These are phyloP conservation scores for Hypomontagnella submonticulosa DNA, from an alignment of 495 filamentous ascomycete genomes.

Conservation along the genomic window DNA sequence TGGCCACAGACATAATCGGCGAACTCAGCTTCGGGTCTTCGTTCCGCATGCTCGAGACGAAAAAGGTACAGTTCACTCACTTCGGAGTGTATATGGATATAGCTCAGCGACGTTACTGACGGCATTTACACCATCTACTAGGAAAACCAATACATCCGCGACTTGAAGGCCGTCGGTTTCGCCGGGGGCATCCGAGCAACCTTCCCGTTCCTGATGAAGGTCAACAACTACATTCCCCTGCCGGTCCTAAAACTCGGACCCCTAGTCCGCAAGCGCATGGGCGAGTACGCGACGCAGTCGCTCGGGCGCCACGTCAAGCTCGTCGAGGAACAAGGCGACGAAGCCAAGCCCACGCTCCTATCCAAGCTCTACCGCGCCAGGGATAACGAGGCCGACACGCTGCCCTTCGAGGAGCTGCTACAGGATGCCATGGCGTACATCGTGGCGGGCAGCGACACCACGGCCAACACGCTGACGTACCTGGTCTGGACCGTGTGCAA, in stretches of 20 bases:
- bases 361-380: slow-evolving; percentile 53
- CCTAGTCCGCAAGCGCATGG: slow-evolving; percentile 20
- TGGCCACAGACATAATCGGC: slow-evolving; percentile 67
- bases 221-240: slow-evolving; percentile 35
- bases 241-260: slow-evolving; percentile 21
- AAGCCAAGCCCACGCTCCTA: slow-evolving; percentile 54
- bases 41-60: slow-evolving; percentile 64
- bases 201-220: slow-evolving; percentile 31
- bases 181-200: slow-evolving; percentile 24
- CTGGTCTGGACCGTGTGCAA: slow-evolving; percentile 50
- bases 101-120: neutral
- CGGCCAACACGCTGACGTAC: slow-evolving; percentile 58
- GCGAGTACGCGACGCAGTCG: slow-evolving; percentile 52
- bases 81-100: too few relatives aligned
- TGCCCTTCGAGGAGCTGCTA: slow-evolving; percentile 42
- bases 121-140: too few relatives aligned
- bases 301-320: slow-evolving; percentile 55
- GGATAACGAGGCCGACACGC: slow-evolving; percentile 38
- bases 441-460: slow-evolving; percentile 63
- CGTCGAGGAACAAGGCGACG: slow-evolving; percentile 55
- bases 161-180: slow-evolving; percentile 27
- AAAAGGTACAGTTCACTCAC: slow-evolving; percentile 47
- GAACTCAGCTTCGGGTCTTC: slow-evolving; percentile 68
- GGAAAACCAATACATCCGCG: slow-evolving; percentile 36
- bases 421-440: slow-evolving; percentile 50